A percentile compares a stretch with the other conserved stretches of the same genome.
Evolutionary conservation across 73 alveolate genomes (phyloP).

Genomic region (Tetrahymena thermophila): DNA sequence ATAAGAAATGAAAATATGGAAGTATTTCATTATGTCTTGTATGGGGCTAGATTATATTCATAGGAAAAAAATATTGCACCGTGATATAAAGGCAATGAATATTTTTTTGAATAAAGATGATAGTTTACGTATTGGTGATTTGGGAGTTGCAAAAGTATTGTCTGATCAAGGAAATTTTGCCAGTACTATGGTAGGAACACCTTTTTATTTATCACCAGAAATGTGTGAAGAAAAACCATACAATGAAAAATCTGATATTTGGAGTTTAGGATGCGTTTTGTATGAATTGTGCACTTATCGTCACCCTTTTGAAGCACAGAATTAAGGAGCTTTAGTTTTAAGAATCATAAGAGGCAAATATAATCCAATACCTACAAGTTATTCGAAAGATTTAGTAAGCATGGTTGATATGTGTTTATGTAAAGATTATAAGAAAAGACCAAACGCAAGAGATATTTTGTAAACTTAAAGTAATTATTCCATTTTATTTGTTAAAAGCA

Average conservation of each 20-base stretch:
- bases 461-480: constrained; percentile 4
- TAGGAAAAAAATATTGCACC: constrained; percentile 65
- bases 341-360: constrained; percentile 93
- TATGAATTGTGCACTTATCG: constrained; percentile 96
- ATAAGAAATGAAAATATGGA: constrained; percentile 82
- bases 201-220: constrained; percentile 97
- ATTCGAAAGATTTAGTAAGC: constrained; percentile 63
- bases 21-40: constrained; percentile 69
- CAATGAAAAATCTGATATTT: constrained; percentile 70
- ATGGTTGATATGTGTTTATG: constrained; percentile 78
- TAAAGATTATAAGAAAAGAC: constrained; percentile 81
- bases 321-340: constrained; percentile 88
- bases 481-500: background rate
- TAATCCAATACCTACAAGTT: constrained; percentile 76
- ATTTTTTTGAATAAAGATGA: constrained; percentile 62
- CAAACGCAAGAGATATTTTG: constrained; percentile 70
- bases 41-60: constrained; percentile 82
- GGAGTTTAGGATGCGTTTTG: constrained; percentile 95
- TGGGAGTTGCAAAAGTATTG: constrained; percentile 65
- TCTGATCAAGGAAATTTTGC: constrained; percentile 37
- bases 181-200: constrained; percentile 78
- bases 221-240: constrained; percentile 83
- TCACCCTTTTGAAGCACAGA: constrained; percentile 94
- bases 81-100: constrained; percentile 82
- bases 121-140: constrained; percentile 81